Evolutionary conservation across 2,329 filamentous ascomycete genomes (phyloP), one percentile per base, ranked within the genome.

Genomic region (Endoconidiophora laricicola): DNA sequence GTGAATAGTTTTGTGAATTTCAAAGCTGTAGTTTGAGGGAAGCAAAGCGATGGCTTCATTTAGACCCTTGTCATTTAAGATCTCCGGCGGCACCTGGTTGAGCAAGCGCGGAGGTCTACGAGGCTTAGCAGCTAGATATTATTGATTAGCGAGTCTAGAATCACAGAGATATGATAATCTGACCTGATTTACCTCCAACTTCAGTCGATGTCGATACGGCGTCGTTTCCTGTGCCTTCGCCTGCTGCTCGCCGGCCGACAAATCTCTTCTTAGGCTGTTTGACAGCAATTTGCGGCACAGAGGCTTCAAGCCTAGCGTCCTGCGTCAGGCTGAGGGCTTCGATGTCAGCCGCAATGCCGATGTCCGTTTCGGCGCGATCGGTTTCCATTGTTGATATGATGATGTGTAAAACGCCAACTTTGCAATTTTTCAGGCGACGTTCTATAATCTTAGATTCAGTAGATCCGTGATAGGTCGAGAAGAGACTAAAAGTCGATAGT

Each of bases 1-100:
- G 65, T 96, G 87, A 59, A 98, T 93, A 6, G 91, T 98, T 69
- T 98, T 98, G 62, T 86, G 91, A 50, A 98, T 87, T 68, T 98
- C 91, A 63, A 98, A 98, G 58, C 85, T 90, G 73, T 98, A 98
- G 69, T 98, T 98, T n/a, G 78, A 70, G 1, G 91, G 91, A 2
- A 98, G 77, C 29, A 98, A 74, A 4, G 79, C 73, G 52, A 96
- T 87, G 3, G 91, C 91, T 42, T 80, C 82, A 63, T 90, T 90
- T 60, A 98, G 83, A 44, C 83, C 84, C 44, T 79, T 71, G 60
- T 98, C 83, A 55, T 94, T 74, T 18, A 91, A 71, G 55, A 98
- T 94, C 55, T 90, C 83, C 14, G 80, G 73, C 2, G 91, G 90
- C 1, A 98, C 84, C 61, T 91, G 85, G 62, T 95, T 96, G 54